phyloP scores from a whole-genome alignment of 2,329 filamentous ascomycete genomes.

The Pseudodiploospora longispora region DNA sequence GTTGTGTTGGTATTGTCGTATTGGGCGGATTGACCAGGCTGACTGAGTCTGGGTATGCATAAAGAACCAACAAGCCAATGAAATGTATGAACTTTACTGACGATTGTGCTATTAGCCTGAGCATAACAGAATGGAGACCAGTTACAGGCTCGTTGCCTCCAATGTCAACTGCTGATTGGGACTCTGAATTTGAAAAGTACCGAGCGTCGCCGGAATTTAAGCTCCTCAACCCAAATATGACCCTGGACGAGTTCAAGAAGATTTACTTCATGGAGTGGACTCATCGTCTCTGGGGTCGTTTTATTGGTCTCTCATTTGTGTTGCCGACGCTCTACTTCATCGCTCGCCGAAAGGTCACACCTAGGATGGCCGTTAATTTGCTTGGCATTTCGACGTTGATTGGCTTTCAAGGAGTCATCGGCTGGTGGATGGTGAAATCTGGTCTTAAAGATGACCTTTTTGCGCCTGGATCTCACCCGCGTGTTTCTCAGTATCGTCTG shows the following conservation, averaged over 20 bases:
- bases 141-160: slow-evolving; percentile 89
- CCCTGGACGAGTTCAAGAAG: slow-evolving; percentile 86
- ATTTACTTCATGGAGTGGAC: slow-evolving; percentile 99
- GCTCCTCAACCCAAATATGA: slow-evolving; percentile 88
- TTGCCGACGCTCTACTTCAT: slow-evolving; percentile 85
- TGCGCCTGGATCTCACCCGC: slow-evolving; percentile 78
- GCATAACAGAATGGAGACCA: slow-evolving; percentile 97
- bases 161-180: slow-evolving; percentile 71
- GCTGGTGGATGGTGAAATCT: slow-evolving; percentile 99
- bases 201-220: slow-evolving; percentile 86
- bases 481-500: slow-evolving; percentile 90
- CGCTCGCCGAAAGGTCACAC: slow-evolving; percentile 67
- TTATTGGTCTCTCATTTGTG: slow-evolving; percentile 85
- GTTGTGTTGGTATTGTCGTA: slow-evolving; percentile 94
- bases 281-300: slow-evolving; percentile 86
- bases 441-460: slow-evolving; percentile 95
- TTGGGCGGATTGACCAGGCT: slow-evolving; percentile 89
- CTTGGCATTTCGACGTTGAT: slow-evolving; percentile 81
- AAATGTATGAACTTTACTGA: background rate
- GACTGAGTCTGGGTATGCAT: slow-evolving; percentile 81
- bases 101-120: slow-evolving; percentile 51
- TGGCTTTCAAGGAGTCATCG: slow-evolving; percentile 88
- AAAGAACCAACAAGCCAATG: background rate
- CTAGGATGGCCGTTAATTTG: slow-evolving; percentile 68
- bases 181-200: slow-evolving; percentile 89